phyloP scores from a whole-genome alignment of 2,329 filamentous ascomycete species.

The Aspergillus fumigatus region DNA sequence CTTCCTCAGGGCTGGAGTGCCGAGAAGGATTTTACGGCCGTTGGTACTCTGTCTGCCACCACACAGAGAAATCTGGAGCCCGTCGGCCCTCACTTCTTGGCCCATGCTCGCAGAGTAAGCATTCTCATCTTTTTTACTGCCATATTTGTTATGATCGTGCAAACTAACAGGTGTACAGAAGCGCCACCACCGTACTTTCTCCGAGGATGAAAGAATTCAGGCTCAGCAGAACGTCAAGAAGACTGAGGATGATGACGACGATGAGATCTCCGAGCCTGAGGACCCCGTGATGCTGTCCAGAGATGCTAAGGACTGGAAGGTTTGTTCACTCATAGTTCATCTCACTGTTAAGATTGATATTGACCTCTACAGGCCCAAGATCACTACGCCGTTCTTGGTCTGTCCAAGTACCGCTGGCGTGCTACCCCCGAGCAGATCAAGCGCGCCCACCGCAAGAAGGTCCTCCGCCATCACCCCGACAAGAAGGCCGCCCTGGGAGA shows the following conservation, averaged over 20 bases:
- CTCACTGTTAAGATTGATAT: background rate
- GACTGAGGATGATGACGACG: constrained; percentile 82
- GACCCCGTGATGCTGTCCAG: constrained; percentile 86
- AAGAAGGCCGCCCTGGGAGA: constrained; percentile 92
- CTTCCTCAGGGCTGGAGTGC: constrained; percentile 73
- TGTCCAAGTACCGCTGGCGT: constrained; percentile 86
- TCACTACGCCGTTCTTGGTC: constrained; percentile 92
- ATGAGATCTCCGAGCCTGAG: constrained; percentile 89
- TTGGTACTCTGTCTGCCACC: constrained; percentile 70
- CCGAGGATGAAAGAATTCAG: constrained; percentile 96
- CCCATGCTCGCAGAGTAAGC: constrained; percentile 76
- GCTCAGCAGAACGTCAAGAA: constrained; percentile 94
- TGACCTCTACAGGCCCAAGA: constrained; percentile 67
- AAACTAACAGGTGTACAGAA: constrained; percentile 41
- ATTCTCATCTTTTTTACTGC: no score
- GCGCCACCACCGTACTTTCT: constrained; percentile 95
- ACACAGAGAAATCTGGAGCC: constrained; percentile 89
- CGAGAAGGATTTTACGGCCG: constrained; percentile 86
- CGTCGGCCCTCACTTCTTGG: constrained; percentile 94
- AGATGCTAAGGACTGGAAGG: constrained; percentile 99
- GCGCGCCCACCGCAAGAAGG: constrained; percentile 98
- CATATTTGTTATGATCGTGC: constrained; percentile 36
- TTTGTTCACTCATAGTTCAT: constrained; percentile 36
- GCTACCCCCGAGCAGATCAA: constrained; percentile 99
- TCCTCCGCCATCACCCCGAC: constrained; percentile 96